phyloP scores from a whole-genome alignment of 1,284 basidiomycete species.

The Phylloporus sp. region DNA sequence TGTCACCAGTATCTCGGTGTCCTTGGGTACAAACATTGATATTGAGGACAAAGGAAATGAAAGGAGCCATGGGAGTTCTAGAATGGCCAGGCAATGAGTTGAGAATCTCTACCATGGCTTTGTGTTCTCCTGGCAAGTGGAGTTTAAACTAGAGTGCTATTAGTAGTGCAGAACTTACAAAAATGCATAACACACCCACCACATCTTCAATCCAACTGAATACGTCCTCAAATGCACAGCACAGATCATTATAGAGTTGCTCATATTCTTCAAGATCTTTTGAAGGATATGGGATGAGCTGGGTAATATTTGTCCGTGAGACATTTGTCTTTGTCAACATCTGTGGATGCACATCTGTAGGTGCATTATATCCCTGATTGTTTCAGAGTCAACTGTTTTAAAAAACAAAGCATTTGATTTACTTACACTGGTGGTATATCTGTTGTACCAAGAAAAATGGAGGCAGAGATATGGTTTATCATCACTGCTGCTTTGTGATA shows the following conservation, averaged over 20 bases:
- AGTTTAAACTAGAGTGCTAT: neutral
- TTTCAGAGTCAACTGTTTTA: neutral
- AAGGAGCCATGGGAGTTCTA: neutral
- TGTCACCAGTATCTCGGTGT: neutral
- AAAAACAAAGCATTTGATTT: too few species aligned
- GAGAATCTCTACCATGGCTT: neutral
- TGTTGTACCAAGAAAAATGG: neutral
- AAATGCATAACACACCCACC: neutral
- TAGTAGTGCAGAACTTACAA: neutral
- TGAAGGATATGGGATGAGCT: neutral
- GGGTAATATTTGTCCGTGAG: neutral
- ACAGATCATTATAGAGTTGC: neutral
- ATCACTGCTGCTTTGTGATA: neutral
- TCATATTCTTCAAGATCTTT: neutral
- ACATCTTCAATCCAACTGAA: neutral
- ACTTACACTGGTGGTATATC: neutral
- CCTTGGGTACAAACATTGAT: neutral
- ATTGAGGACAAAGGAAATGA: neutral
- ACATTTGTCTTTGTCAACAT: neutral
- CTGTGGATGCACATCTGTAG: neutral
- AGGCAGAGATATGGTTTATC: neutral
- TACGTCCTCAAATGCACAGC: neutral
- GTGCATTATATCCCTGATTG: neutral
- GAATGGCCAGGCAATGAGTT: neutral
- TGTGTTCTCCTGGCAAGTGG: neutral